Percentiles rank a stretch among this genome's conserved stretches.
phyloP scores from a whole-genome alignment of 2,329 filamentous ascomycete species.

The Nakataea oryzae region DNA sequence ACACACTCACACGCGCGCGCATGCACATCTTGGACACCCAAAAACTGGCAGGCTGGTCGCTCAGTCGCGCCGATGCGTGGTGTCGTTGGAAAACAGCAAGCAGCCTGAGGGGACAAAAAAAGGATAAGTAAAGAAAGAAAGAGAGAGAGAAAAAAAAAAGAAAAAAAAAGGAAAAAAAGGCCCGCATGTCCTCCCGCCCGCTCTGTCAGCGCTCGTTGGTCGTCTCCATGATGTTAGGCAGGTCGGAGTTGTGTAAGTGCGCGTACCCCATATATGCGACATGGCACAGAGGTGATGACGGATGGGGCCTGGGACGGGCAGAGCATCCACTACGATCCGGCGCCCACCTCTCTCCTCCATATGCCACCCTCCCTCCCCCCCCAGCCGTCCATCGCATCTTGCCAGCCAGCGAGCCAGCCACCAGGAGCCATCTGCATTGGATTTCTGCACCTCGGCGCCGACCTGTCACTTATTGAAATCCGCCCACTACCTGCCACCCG shows the following conservation, averaged over 20 bases:
- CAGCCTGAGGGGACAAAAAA: no score
- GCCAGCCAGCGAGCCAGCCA: not conserved
- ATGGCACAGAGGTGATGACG: not conserved
- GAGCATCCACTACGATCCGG: not conserved
- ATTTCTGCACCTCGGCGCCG: not conserved
- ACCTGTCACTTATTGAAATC: not conserved
- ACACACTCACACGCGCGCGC: not conserved
- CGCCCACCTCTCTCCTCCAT: not conserved
- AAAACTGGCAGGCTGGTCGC: no score
- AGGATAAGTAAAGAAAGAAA: not conserved
- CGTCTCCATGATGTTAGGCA: not conserved
- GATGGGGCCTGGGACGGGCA: not conserved
- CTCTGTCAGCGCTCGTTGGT: not conserved
- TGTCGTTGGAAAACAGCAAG: not conserved
- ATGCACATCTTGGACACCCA: not conserved
- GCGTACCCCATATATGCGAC: not conserved
- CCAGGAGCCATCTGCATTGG: not conserved
- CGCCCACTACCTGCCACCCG: not conserved
- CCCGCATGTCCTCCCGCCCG: not conserved
- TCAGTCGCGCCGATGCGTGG: not conserved
- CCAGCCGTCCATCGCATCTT: not conserved
- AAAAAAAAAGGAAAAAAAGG: not conserved
- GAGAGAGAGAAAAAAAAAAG: not conserved
- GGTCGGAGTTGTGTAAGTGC: not conserved
- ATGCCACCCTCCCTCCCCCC: not conserved